These are phyloP conservation scores for Pseudogymnoascus sp. DNA, from an alignment of 2,329 filamentous ascomycete species.

Conservation along the genomic window DNA sequence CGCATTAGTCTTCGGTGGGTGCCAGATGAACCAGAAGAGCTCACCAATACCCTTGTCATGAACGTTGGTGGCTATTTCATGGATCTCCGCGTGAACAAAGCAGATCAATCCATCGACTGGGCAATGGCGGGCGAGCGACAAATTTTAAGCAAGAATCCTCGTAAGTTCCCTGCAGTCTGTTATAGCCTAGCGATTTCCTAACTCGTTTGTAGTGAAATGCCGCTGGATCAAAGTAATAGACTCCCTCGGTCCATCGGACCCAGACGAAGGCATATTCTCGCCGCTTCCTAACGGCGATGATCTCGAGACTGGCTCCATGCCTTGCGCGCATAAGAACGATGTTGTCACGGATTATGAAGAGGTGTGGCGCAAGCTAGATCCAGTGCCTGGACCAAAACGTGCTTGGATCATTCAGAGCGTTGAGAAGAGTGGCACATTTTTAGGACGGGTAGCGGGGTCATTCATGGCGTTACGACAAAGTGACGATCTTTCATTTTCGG, in stretches of 20 bases:
- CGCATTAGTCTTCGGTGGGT: conserved; percentile 36
- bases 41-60: conserved; percentile 35
- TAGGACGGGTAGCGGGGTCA: conserved; percentile 15
- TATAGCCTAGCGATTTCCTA: neutral
- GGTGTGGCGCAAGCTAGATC: conserved; percentile 14
- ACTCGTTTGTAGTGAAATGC: conserved; percentile 23
- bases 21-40: conserved; percentile 32
- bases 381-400: conserved; percentile 6
- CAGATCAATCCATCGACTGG: conserved; percentile 32
- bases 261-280: conserved; percentile 31
- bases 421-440: conserved; percentile 10
- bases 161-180: conserved; percentile 22
- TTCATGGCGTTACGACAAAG: conserved; percentile 14
- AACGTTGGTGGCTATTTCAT: conserved; percentile 35
- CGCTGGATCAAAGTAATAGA: conserved; percentile 32
- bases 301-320: conserved; percentile 32
- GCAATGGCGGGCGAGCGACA: conserved; percentile 34
- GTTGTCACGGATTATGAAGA: conserved; percentile 22
- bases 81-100: conserved; percentile 33
- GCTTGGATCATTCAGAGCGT: conserved; percentile 17
- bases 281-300: conserved; percentile 32
- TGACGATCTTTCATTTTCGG: conserved; percentile 11
- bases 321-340: conserved; percentile 28
- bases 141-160: conserved; percentile 28
- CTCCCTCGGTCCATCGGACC: conserved; percentile 28